phyloP scores from a whole-genome alignment of 2,329 filamentous ascomycete species.

The Tolypocladium tundrense region DNA sequence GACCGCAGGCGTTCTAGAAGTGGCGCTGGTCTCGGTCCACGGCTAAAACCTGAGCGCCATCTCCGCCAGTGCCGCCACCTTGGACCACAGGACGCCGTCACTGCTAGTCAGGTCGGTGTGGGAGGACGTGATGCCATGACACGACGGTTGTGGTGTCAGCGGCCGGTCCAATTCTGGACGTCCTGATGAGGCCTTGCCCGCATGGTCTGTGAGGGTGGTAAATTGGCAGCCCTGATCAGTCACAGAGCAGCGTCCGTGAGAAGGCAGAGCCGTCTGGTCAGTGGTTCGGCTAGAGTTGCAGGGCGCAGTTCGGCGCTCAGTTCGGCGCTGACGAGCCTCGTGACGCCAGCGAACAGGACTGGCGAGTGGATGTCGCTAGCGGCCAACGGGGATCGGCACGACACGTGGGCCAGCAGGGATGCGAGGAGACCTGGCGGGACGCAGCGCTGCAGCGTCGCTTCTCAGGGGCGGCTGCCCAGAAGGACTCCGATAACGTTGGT shows the following conservation, averaged over 20 bases:
- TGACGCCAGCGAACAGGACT: background rate
- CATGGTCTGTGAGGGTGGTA: background rate
- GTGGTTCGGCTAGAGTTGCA: background rate
- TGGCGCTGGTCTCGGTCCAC: background rate
- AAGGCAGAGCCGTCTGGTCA: background rate
- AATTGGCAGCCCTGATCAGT: background rate
- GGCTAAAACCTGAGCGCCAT: background rate
- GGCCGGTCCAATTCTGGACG: background rate
- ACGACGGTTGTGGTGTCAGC: background rate
- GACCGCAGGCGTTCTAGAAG: background rate
- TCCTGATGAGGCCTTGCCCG: background rate
- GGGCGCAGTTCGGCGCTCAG: constrained; percentile 2
- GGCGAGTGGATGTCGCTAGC: background rate
- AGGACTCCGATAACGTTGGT: no score
- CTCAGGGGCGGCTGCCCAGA: background rate
- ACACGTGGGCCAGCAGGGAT: constrained; percentile 9
- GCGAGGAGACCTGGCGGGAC: no score
- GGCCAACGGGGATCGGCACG: constrained; percentile 5
- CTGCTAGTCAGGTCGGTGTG: background rate
- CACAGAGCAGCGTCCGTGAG: background rate
- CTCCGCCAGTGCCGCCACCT: background rate
- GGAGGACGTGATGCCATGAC: background rate
- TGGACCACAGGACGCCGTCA: background rate
- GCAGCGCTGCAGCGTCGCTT: background rate
- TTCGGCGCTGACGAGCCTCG: background rate